Evolutionary conservation across 208 protist genomes (phyloP).

Genomic region (Leishmania mexicana): DNA sequence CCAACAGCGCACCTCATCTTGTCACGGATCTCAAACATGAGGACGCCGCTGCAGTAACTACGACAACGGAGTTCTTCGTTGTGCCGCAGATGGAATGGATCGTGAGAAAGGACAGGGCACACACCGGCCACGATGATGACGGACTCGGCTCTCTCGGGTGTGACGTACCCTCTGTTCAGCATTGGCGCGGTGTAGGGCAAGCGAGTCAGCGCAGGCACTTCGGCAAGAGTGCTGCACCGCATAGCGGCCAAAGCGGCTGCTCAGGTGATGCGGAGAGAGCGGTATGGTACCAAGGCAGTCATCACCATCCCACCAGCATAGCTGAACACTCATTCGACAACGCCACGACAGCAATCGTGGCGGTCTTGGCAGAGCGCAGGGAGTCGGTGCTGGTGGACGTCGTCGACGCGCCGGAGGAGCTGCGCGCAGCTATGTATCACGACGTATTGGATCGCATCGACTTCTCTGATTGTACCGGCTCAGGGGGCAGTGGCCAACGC

Average conservation of each 20-base stretch:
- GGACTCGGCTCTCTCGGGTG: background rate
- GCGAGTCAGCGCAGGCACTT: background rate
- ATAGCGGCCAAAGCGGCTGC: background rate
- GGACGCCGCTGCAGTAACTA: background rate
- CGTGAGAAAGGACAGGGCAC: background rate
- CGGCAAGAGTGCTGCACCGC: background rate
- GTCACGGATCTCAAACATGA: background rate
- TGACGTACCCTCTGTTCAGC: background rate
- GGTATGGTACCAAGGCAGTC: background rate
- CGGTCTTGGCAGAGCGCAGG: conserved; percentile 40
- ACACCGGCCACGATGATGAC: background rate
- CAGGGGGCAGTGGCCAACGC: background rate
- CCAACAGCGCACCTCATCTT: background rate
- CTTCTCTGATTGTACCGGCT: conserved; percentile 30
- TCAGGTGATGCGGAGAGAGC: background rate
- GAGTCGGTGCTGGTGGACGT: conserved; percentile 38
- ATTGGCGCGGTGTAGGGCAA: background rate
- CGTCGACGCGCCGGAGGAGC: conserved; percentile 42
- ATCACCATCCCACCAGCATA: background rate
- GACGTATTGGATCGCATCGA: conserved; percentile 49
- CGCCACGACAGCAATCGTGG: conserved; percentile 29
- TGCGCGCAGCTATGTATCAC: conserved; percentile 55
- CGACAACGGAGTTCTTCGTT: conserved; percentile 45
- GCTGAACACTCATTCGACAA: background rate
- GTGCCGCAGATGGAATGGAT: conserved; percentile 48